Evolutionary conservation across 331 rosid genomes (phyloP), one percentile per base, ranked within the genome.

Genomic region (Quercus lobata): DNA sequence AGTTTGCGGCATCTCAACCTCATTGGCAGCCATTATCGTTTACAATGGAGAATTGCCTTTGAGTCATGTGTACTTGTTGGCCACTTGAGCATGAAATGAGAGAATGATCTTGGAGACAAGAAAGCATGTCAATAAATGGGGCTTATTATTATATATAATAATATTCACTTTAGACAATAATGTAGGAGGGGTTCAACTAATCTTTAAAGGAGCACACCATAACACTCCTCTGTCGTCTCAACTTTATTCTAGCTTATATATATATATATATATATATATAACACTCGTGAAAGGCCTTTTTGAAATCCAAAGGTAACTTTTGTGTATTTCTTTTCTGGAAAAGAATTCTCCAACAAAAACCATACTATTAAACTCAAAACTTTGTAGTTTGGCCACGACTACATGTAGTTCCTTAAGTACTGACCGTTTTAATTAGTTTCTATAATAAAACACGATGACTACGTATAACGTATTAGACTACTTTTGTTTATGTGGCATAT

Each of bases 51-150:
- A 71, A 71, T 71, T 71, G 78, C 49, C 65, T 79, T 77, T 75
- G 58, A 76, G 74, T 75, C 76, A 73, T 79, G 76, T 82, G 76
- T 49, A 78, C 71, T 84, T 86, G 92, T 86, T 88, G 84, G 88
- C 90, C 92, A 86, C 87, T 81, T 74, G 16, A 44, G 41, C 83
- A 63, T 46, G 73, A 80, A 75, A 73, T 53, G 69, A 54, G 72
- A 79, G 62, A 80, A 29, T 52, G 71, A 32, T 60, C 60, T 73
- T 63, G 78, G 83, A 72, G 80, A 85, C 87, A 84, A 78, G 46
- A 84, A 58, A 76, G 83, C 75, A 71, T 71, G 76, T 68, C 46
- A 70, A 75, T 70, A 35, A 63, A 83, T 14, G 65, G 69, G 56
- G 72, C 70, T 74, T 22, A 4, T 74, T 69, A 56, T 41, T 41